Percentiles rank a stretch among this genome's conserved stretches.
Evolutionary conservation across 2,329 filamentous ascomycete species (phyloP).

Genomic region (Cryphonectria naterciae): DNA sequence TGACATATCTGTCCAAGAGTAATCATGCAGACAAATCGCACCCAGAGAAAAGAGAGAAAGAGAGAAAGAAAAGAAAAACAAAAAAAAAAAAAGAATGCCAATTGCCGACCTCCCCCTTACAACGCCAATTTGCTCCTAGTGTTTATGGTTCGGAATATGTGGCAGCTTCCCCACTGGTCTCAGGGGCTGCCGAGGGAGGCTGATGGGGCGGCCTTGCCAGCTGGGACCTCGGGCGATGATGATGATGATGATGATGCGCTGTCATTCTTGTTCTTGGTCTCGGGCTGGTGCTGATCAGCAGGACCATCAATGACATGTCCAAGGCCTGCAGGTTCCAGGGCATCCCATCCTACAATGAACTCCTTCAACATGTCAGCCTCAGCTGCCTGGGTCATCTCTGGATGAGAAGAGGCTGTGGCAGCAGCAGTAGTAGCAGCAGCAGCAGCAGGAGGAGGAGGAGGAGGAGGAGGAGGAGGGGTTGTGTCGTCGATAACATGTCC

Average conservation of each 20-base stretch:
- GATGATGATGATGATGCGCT: neutral
- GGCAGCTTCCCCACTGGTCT: neutral
- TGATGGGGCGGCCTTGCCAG: neutral
- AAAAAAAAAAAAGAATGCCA: neutral
- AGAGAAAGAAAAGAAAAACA: no score
- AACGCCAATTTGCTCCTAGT: constrained; percentile 15
- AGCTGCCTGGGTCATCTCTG: neutral
- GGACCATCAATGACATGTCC: neutral
- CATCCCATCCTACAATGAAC: neutral
- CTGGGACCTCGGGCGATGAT: neutral
- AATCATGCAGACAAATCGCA: neutral
- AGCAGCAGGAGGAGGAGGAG: no score
- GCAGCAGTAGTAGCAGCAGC: neutral
- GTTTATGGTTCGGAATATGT: neutral
- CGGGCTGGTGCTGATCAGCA: neutral
- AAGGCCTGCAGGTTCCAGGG: neutral
- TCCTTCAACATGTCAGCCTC: neutral
- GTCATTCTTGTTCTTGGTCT: neutral
- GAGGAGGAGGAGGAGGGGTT: no score
- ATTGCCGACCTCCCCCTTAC: neutral
- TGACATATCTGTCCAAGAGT: neutral
- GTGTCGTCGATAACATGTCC: neutral
- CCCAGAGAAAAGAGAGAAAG: no score
- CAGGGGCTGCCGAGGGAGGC: neutral
- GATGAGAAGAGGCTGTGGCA: neutral